Evolutionary conservation across 2,329 filamentous ascomycete genomes (phyloP).

Genomic region (Penicillium sp.): DNA sequence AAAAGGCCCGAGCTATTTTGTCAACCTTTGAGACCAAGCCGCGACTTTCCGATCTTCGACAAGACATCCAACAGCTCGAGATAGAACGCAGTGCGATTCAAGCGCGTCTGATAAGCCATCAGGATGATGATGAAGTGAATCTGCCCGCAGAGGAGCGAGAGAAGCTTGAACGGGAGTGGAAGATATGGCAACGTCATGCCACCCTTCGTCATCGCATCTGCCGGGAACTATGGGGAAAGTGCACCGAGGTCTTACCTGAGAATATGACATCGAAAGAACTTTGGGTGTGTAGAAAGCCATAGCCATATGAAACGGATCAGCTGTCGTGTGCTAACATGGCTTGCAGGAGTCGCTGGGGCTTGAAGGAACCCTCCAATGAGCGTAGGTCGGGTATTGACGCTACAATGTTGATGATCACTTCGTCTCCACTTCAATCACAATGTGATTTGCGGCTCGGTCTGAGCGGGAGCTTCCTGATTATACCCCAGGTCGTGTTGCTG

Average conservation of each 20-base stretch:
- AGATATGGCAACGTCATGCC: conserved; percentile 44
- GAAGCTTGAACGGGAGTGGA: conserved; percentile 48
- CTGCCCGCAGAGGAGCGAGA: conserved; percentile 52
- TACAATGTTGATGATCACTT: conserved; percentile 16
- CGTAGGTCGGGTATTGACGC: conserved; percentile 10
- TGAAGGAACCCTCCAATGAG: conserved; percentile 33
- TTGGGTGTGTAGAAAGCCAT: conserved; percentile 42
- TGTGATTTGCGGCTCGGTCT: conserved; percentile 17
- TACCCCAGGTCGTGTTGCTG: no score
- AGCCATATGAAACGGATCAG: background rate
- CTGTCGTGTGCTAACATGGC: conserved; percentile 1
- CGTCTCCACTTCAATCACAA: conserved; percentile 20
- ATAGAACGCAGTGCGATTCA: conserved; percentile 44
- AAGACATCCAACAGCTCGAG: conserved; percentile 45
- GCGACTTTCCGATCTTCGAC: conserved; percentile 52
- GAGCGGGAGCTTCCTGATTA: conserved; percentile 2
- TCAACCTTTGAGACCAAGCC: conserved; percentile 49
- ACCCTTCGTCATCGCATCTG: conserved; percentile 50
- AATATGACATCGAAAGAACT: conserved; percentile 49
- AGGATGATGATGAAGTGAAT: conserved; percentile 39
- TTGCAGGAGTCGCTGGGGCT: conserved; percentile 39
- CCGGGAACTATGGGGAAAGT: conserved; percentile 51
- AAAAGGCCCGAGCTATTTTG: conserved; percentile 50
- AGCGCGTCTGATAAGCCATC: conserved; percentile 42
- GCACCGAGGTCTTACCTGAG: conserved; percentile 50